phyloP scores from a whole-genome alignment of 2,329 filamentous ascomycete genomes.

The Dactylella cylindrospora region DNA sequence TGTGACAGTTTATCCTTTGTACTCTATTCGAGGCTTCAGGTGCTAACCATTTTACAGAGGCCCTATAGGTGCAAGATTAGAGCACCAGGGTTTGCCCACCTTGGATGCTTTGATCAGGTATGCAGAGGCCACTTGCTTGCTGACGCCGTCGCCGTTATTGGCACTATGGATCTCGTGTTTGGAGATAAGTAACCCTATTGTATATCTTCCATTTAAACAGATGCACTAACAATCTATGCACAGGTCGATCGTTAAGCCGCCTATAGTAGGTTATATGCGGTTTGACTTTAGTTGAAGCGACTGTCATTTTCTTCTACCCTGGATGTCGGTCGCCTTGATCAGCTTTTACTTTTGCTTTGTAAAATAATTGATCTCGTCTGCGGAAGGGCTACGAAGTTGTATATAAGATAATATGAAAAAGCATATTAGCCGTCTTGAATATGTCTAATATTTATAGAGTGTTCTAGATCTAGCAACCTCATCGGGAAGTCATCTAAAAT shows the following conservation, averaged over 20 bases:
- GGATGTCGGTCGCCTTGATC: no score
- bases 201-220: background rate
- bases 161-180: constrained; percentile 85
- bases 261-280: background rate
- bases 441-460: no score
- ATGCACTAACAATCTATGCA: constrained; percentile 40
- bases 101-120: constrained; percentile 91
- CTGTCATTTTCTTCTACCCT: background rate
- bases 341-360: constrained; percentile 27
- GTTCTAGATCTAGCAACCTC: no score
- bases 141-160: constrained; percentile 78
- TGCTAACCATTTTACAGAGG: constrained; percentile 52
- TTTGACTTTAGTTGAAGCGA: background rate
- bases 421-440: no score
- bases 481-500: no score
- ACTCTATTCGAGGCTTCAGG: background rate
- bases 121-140: constrained; percentile 89
- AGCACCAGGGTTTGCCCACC: constrained; percentile 92
- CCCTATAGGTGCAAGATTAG: constrained; percentile 98
- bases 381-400: constrained; percentile 5
- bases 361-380: constrained; percentile 40
- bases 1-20: background rate
- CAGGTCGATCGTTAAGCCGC: constrained; percentile 41
- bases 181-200: constrained; percentile 58
- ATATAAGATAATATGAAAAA: constrained; percentile 28